Evolutionary conservation across 768 basidiomycete genomes (phyloP), one percentile per base, ranked within the genome.

Genomic region (Tulasnella sp.): DNA sequence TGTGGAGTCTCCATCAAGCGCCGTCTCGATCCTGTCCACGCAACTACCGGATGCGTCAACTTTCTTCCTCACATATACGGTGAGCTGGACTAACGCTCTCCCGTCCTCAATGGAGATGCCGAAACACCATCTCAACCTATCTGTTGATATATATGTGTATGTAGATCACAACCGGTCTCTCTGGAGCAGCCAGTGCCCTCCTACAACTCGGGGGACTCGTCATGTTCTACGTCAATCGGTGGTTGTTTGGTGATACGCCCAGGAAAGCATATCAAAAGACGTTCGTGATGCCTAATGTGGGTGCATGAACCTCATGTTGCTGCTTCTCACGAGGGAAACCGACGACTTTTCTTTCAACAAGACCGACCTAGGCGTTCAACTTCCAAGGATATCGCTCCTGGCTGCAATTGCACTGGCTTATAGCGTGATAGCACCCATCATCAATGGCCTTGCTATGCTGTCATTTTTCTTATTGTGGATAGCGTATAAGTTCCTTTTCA

Each of bases 211-310:
- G 74, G 31, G 74, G 77, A 7, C 67, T 86, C 8, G 61, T 78
- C 4, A 56, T 84, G 12, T 80, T 84, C 68, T 84, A 77, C 64
- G 66, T 84, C 53, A 78, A 78, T 63, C 79, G 84, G 63, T 78
- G 80, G 73, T 75, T 86, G 52, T 71, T 82, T 41, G 85, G 83
- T 2, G 76, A 80, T n/a, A 83, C 85, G 2, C 81, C 82, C 31
- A 74, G 83, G 19, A 76, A 82, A 58, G 79, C 83, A 3, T 85
- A 75, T 65, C 70, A 68, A 21, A 65, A 41, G n/a, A 78, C 76
- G 0, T 80, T 78, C 63, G 59, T 73, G 61, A 80, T 81, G 80
- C 80, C 80, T 49, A 69, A 72, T 4, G 77, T 76, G 62, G 63
- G 73, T 49, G 42, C 25, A 3, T 22, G 21, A 49, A 46, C 44